Evolutionary conservation across 176 grass and related monocot genomes (phyloP).

Genomic region (Tillandsia fasciculata): DNA sequence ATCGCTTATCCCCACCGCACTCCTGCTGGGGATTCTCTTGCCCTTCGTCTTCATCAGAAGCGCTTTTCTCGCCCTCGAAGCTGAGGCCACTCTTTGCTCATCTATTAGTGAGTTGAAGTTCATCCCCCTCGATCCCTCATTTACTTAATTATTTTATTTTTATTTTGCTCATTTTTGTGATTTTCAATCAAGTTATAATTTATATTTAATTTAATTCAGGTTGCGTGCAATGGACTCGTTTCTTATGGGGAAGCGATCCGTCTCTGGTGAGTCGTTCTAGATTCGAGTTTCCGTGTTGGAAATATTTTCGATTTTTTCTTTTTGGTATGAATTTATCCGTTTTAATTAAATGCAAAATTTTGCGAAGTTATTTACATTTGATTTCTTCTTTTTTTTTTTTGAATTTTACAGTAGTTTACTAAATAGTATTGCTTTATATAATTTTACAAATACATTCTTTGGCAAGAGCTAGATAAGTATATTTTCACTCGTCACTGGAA

Average conservation of each 20-base stretch:
- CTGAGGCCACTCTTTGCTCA: slow-evolving; percentile 67
- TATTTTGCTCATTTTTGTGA: background rate
- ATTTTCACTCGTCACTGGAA: too few species aligned
- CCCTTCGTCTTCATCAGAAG: slow-evolving; percentile 51
- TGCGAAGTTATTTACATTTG: background rate
- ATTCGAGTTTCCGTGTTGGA: too few species aligned
- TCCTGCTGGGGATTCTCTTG: slow-evolving; percentile 63
- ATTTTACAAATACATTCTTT: too few species aligned
- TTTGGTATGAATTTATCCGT: too few species aligned
- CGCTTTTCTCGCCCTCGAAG: slow-evolving; percentile 68
- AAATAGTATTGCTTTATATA: too few species aligned
- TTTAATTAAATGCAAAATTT: too few species aligned
- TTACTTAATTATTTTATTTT: background rate
- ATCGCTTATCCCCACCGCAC: slow-evolving; percentile 34
- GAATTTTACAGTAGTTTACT: too few species aligned
- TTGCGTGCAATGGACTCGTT: slow-evolving; percentile 63
- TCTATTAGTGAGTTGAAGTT: slow-evolving; percentile 25
- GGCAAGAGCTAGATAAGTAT: too few species aligned
- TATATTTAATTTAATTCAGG: slow-evolving; percentile 24
- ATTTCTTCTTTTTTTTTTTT: background rate
- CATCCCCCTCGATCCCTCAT: background rate
- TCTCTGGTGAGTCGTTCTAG: slow-evolving; percentile 40
- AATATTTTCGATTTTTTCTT: too few species aligned
- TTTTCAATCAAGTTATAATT: background rate
- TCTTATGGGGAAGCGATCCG: slow-evolving; percentile 45